Conservation (phyloP, 768 basidiomycete genomes). For the Favolaschia claudopus region DNA sequence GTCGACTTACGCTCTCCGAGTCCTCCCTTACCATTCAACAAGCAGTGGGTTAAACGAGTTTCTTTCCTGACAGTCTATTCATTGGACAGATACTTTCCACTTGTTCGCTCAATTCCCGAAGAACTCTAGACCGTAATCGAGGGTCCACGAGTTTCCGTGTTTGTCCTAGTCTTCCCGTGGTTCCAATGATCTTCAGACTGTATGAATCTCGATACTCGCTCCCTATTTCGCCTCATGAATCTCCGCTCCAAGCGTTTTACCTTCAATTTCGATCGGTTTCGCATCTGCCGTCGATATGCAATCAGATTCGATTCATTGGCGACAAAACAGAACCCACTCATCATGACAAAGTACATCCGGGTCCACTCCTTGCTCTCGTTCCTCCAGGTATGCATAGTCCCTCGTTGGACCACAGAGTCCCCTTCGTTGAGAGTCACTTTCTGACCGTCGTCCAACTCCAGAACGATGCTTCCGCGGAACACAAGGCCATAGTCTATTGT, state of each 20-base stretch:
- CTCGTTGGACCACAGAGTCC: conserved; percentile 33
- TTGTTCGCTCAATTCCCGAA: too few species aligned
- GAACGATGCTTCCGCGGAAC: conserved; percentile 22
- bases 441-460: conserved; percentile 29
- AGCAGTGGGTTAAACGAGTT: too few species aligned
- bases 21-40: too few species aligned
- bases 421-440: conserved; percentile 27
- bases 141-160: too few species aligned
- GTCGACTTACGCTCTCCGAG: too few species aligned
- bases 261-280: conserved; percentile 2
- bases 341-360: conserved; percentile 28
- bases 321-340: conserved; percentile 28
- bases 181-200: too few species aligned
- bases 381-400: conserved; percentile 32
- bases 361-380: conserved; percentile 34
- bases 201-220: too few species aligned
- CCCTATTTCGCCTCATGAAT: too few species aligned
- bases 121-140: too few species aligned
- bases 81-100: too few species aligned
- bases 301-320: neutral
- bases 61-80: too few species aligned
- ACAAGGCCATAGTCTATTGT: conserved; percentile 32
- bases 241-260: conserved; percentile 6
- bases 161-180: too few species aligned
- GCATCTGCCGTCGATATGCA: neutral